These are phyloP conservation scores for Yamadazyma jaroonii DNA, from an alignment of 1,139 yeast genomes.

Conservation along the genomic window DNA sequence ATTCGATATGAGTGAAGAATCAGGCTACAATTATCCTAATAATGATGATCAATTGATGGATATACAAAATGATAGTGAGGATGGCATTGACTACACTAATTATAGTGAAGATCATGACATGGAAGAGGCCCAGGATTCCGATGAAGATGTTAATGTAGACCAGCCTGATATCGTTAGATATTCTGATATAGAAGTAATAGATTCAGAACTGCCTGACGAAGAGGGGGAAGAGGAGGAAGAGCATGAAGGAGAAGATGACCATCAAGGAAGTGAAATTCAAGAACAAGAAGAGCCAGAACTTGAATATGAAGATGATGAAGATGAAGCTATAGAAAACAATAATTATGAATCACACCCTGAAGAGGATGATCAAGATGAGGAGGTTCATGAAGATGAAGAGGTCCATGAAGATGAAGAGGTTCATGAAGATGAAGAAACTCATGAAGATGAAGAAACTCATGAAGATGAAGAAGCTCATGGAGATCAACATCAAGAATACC, in stretches of 20 bases:
- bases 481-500: not conserved
- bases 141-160: not conserved
- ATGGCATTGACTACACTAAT: not conserved
- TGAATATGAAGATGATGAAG: conserved; percentile 3
- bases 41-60: conserved; percentile 5
- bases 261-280: too few species aligned
- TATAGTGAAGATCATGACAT: conserved; percentile 4
- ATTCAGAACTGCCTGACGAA: not conserved
- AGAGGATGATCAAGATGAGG: too few species aligned
- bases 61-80: conserved; percentile 4
- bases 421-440: not conserved
- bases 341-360: too few species aligned
- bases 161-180: too few species aligned
- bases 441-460: conserved; percentile 6
- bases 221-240: conserved; percentile 1
- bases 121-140: conserved; percentile 5
- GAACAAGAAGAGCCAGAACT: conserved; percentile 3
- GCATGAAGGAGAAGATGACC: too few species aligned
- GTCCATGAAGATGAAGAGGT: not conserved
- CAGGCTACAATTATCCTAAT: too few species aligned
- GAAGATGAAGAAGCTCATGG: conserved; percentile 1
- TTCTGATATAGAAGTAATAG: too few species aligned
- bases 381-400: not conserved
- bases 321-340: not conserved
- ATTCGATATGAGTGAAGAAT: conserved; percentile 2